phyloP scores from a whole-genome alignment of 345 rosid genomes.

The Pugionium cornutum region DNA sequence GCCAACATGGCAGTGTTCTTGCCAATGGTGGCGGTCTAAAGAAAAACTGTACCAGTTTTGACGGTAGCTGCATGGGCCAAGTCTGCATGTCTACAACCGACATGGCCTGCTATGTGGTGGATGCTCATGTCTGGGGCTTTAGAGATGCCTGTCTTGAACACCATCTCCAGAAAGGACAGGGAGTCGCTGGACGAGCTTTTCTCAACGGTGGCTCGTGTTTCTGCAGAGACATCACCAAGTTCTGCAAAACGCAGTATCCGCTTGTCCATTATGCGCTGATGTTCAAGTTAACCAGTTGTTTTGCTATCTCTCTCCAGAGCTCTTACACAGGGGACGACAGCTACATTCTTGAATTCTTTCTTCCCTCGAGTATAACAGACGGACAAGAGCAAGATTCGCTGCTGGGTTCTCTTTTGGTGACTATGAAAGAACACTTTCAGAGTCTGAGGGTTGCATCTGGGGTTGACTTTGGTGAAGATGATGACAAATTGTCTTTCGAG shows the following conservation, averaged over 20 bases:
- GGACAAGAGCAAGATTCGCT: slow-evolving; percentile 52
- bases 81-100: slow-evolving; percentile 94
- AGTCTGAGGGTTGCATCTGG: slow-evolving; percentile 84
- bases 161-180: slow-evolving; percentile 93
- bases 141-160: slow-evolving; percentile 89
- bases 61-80: slow-evolving; percentile 85
- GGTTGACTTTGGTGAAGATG: slow-evolving; percentile 57
- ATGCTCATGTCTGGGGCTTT: slow-evolving; percentile 88
- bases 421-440: slow-evolving; percentile 80
- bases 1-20: slow-evolving; percentile 80
- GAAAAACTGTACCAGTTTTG: slow-evolving; percentile 87
- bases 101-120: slow-evolving; percentile 78
- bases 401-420: slow-evolving; percentile 64
- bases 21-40: slow-evolving; percentile 82
- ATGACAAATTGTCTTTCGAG: slow-evolving; percentile 56
- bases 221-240: slow-evolving; percentile 65
- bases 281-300: slow-evolving; percentile 72
- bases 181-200: slow-evolving; percentile 91
- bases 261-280: slow-evolving; percentile 87
- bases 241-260: slow-evolving; percentile 85
- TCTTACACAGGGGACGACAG: slow-evolving; percentile 77
- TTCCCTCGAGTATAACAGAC: slow-evolving; percentile 56
- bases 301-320: slow-evolving; percentile 83
- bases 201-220: slow-evolving; percentile 76
- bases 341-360: slow-evolving; percentile 82